Conservation (phyloP, 768 basidiomycete species). For the Pholiota conissans region DNA sequence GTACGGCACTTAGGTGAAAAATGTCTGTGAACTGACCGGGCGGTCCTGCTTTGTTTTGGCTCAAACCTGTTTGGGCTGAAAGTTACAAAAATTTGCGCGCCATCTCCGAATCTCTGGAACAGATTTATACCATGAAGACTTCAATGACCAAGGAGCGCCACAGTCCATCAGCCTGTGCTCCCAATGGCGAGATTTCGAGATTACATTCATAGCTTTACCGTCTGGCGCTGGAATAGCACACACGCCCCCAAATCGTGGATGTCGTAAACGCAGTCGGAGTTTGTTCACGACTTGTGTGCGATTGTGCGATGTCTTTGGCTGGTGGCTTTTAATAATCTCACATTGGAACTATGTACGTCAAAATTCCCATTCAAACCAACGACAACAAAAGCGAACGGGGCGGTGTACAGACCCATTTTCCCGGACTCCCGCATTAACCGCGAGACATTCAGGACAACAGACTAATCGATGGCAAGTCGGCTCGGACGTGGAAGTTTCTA, state of each 20-base stretch:
- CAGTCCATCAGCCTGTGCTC: neutral
- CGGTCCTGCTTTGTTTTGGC: neutral
- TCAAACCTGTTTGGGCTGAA: neutral
- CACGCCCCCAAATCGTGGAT: neutral
- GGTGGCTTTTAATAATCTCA: neutral
- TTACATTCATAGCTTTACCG: neutral
- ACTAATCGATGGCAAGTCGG: too few relatives aligned
- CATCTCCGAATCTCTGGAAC: neutral
- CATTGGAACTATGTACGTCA: neutral
- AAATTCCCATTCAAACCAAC: neutral
- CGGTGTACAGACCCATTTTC: neutral
- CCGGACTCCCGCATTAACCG: neutral
- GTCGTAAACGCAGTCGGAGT: neutral
- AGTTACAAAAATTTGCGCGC: neutral
- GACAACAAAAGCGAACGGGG: neutral
- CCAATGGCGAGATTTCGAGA: neutral
- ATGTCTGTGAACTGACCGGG: neutral
- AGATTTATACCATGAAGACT: neutral
- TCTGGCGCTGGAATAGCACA: neutral
- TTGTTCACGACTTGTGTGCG: neutral
- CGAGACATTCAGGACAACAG: neutral
- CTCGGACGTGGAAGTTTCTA: too few relatives aligned
- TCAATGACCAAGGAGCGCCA: neutral
- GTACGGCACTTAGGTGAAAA: neutral
- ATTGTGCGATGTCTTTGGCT: neutral